phyloP scores from a whole-genome alignment of 352 stramenopile species.

The Phytophthora pistaciae region DNA sequence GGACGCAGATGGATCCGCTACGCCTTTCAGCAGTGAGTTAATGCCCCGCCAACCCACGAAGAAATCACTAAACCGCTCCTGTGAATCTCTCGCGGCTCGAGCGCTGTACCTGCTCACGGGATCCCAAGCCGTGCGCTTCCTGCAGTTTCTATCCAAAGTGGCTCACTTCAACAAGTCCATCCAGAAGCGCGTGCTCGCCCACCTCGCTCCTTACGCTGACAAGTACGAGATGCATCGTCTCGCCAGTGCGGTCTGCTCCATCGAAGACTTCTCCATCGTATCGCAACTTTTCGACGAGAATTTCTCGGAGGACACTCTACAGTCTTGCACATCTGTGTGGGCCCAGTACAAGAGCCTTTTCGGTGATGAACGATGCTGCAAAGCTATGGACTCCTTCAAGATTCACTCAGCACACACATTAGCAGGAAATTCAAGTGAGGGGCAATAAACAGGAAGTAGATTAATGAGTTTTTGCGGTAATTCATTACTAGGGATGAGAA shows the following conservation, averaged over 20 bases:
- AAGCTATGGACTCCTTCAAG: conserved; percentile 24
- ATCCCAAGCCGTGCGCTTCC: conserved; percentile 57
- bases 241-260: conserved; percentile 48
- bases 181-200: conserved; percentile 53
- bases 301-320: conserved; percentile 40
- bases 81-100: conserved; percentile 34
- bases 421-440: background rate
- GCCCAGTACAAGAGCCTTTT: conserved; percentile 61
- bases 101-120: conserved; percentile 72
- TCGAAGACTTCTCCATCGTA: conserved; percentile 54
- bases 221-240: conserved; percentile 63
- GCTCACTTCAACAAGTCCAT: conserved; percentile 68
- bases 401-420: background rate
- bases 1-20: background rate
- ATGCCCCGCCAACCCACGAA: conserved; percentile 1
- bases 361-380: conserved; percentile 34
- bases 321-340: conserved; percentile 53
- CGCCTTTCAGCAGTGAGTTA: conserved; percentile 1
- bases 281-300: conserved; percentile 45
- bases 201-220: conserved; percentile 53
- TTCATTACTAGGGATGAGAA: too few relatives aligned
- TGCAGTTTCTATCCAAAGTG: conserved; percentile 78
- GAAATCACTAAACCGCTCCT: conserved; percentile 1
- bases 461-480: too few relatives aligned
- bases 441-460: background rate